phyloP scores from a whole-genome alignment of 169 alveolate species.

The Amoebophrya sp. region DNA sequence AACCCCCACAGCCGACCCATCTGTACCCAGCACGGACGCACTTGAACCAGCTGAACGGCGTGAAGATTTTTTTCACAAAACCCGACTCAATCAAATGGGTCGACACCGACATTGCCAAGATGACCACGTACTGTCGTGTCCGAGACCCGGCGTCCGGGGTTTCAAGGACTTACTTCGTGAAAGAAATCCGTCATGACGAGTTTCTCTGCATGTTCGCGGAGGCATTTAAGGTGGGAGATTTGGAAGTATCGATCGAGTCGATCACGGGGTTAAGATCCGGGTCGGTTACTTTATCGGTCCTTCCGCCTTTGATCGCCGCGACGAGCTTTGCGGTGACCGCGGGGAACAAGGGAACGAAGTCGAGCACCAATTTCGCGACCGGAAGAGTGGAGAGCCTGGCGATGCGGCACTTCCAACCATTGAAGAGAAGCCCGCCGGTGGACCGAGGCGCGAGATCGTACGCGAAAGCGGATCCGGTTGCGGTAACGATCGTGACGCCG shows the following conservation, averaged over 20 bases:
- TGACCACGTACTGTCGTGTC: not conserved
- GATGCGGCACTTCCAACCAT: not conserved
- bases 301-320: not conserved
- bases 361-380: too few relatives aligned
- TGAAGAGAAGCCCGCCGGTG: not conserved
- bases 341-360: not conserved
- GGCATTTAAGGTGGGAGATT: not conserved
- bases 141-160: not conserved
- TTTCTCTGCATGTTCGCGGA: not conserved
- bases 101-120: not conserved
- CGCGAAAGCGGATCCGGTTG: not conserved
- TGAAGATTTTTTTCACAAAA: not conserved
- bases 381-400: not conserved
- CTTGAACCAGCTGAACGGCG: not conserved
- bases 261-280: not conserved
- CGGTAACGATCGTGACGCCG: not conserved
- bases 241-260: not conserved
- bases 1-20: constrained; percentile 9
- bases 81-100: not conserved
- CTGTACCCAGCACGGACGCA: not conserved
- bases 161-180: not conserved
- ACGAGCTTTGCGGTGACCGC: not conserved
- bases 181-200: not conserved
- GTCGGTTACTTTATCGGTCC: not conserved
- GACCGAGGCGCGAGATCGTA: not conserved